Evolutionary conservation across 805 yeast species (phyloP).

Genomic region (Scheffersomyces ergatensis): DNA sequence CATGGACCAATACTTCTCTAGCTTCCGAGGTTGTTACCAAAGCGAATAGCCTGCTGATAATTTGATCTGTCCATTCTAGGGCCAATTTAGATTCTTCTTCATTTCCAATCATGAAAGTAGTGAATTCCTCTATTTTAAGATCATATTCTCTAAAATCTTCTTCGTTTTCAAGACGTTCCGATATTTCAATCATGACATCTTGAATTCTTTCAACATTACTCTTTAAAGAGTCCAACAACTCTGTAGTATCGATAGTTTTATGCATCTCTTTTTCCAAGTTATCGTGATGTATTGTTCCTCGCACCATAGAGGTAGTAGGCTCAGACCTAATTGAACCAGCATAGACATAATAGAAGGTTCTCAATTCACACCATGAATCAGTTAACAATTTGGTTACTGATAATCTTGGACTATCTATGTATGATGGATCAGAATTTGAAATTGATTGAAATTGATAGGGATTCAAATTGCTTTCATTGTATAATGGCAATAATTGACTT

Average conservation of each 20-base stretch:
- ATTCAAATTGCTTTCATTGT: neutral
- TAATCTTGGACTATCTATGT: constrained; percentile 32
- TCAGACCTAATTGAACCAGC: constrained; percentile 30
- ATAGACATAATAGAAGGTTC: constrained; percentile 51
- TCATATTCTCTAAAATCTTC: neutral
- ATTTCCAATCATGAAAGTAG: constrained; percentile 6
- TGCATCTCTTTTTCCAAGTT: constrained; percentile 48
- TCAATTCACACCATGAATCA: constrained; percentile 67
- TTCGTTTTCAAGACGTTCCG: constrained; percentile 2
- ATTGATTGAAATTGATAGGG: constrained; percentile 27
- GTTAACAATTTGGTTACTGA: constrained; percentile 62
- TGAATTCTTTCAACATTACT: neutral
- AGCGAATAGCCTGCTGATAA: constrained; percentile 35
- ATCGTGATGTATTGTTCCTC: constrained; percentile 50
- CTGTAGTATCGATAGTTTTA: constrained; percentile 21
- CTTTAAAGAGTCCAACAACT: constrained; percentile 3
- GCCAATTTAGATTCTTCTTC: constrained; percentile 19
- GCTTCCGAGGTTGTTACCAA: constrained; percentile 50
- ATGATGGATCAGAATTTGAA: constrained; percentile 20
- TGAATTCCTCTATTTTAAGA: constrained; percentile 4
- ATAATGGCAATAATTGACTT: neutral
- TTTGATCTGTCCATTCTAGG: constrained; percentile 39
- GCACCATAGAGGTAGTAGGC: constrained; percentile 38
- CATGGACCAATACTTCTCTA: constrained; percentile 61
- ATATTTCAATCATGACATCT: constrained; percentile 3